Evolutionary conservation across 108 stramenopile genomes (phyloP), one percentile per base, ranked within the genome.

Genomic region (Epipyxis sp.): DNA sequence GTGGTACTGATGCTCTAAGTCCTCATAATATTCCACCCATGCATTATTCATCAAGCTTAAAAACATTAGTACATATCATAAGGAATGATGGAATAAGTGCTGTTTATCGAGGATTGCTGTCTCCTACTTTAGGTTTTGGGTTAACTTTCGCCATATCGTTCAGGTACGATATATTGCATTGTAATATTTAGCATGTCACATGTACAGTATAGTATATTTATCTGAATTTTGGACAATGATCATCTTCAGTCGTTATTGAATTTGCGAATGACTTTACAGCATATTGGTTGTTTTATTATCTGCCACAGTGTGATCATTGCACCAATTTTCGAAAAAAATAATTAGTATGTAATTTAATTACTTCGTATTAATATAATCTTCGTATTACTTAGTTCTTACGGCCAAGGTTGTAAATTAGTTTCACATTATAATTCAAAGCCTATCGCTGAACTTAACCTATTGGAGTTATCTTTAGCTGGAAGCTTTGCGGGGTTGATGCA

Each of bases 101-200:
- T 1, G 40, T 84, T 1, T 84, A 84, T 68, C 68, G 84, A 0
- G 84, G 84, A 1, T 79, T 84, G 0, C 74, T 80, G 27, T 83
- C 82, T 78, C 84, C 84, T 13, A 79, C 79, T 3, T 43, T 83
- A 3, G 84, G 84, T 42, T 80, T 79, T 62, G 84, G 84, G 2
- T 59, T 80, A 39, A 78, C 81, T 42, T 84, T 84, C 77, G 84
- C 84, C 27, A 71, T 83, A 3, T 80, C 84, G 1, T 84, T 84
- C 80, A 72, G 46, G 65, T 39, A 39, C 6, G 41, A 43, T n/a
- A n/a, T n/a, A n/a, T n/a, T n/a, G n/a, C n/a, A n/a, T n/a, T n/a
- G n/a, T n/a, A n/a, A n/a, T n/a, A n/a, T n/a, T n/a, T n/a, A n/a
- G n/a, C n/a, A n/a, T n/a, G n/a, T n/a, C n/a, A n/a, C n/a, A n/a